A percentile compares a stretch with the other conserved stretches of the same genome.
These are phyloP conservation scores for Tinospora cordifolia DNA, from an alignment of 164 flowering plant genomes.

Conservation along the genomic window DNA sequence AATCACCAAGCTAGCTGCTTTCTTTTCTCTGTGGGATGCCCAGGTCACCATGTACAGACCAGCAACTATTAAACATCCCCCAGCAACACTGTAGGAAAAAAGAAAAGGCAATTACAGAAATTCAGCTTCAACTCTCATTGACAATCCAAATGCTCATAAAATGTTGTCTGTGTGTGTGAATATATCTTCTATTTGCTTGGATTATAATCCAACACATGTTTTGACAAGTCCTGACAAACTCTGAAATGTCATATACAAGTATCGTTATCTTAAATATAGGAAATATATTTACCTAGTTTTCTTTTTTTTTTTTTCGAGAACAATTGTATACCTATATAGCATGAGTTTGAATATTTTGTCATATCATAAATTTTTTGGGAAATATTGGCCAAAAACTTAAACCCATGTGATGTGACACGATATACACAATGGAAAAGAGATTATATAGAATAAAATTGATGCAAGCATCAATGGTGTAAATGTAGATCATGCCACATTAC, in stretches of 20 bases:
- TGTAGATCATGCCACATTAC: too few species aligned
- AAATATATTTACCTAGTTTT: background rate
- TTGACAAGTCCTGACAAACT: background rate
- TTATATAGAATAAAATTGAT: too few species aligned
- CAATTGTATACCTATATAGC: too few species aligned
- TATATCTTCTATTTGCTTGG: too few species aligned
- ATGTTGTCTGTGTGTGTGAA: background rate
- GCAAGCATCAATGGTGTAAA: too few species aligned
- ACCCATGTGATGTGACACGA: too few species aligned
- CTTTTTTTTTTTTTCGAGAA: too few species aligned
- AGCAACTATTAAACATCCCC: constrained; percentile 69
- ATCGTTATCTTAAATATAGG: background rate
- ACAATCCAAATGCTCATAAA: background rate
- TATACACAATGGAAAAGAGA: too few species aligned
- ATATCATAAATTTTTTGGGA: too few species aligned
- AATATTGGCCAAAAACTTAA: too few species aligned
- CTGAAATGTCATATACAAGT: background rate
- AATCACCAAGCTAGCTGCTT: constrained; percentile 22
- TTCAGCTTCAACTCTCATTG: constrained; percentile 1
- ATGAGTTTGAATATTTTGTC: too few species aligned
- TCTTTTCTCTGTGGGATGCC: constrained; percentile 73
- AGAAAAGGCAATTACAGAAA: constrained; percentile 6
- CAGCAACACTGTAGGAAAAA: constrained; percentile 53
- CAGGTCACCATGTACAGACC: constrained; percentile 95
- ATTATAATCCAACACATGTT: background rate